Evolutionary conservation across 225 moss, liverwort and hornwort genomes (phyloP), one percentile per base, ranked within the genome.

Genomic region (Pleurozium schreberi): DNA sequence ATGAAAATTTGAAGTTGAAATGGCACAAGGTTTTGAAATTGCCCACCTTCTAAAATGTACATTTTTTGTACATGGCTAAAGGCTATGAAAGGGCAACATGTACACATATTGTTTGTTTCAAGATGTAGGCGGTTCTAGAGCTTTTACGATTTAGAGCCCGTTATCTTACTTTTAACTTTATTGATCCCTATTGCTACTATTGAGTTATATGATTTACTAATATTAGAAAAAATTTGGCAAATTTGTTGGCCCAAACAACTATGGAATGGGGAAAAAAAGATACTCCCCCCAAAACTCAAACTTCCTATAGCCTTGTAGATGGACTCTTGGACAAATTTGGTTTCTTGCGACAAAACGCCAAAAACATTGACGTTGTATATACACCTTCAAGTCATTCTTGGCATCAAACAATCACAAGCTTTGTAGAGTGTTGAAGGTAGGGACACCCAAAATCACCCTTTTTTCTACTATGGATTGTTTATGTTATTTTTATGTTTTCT

Each of bases 311-410:
- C 40, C 69, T 40, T 69, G 25, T 14, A 1, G 1, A 13, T 69
- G 22, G 10, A 2, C 0, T 22, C 0, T n/a, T 22, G 0, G 7
- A 68, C 4, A 0, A 67, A 2, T 20, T 11, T 1, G 4, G 1
- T 22, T 22, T 22, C 1, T n/a, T 0, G n/a, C 0, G 0, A 22
- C 22, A 22, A 68, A 22, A 38, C 1, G n/a, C 21, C 21, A 2
- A 22, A n/a, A 68, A 12, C 4, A 20, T n/a, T 13, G 7, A 68
- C 0, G 2, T 8, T 68, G 23, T 23, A 12, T 13, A 69, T 7
- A 69, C 23, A 40, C 40, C 8, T 69, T 13, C 13, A 7, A 12
- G 2, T 1, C 13, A 2, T n/a, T n/a, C 1, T 0, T 12, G 3
- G 12, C 22, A 68, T 68, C 22, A 68, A 67, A 52, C 14, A 69